Base-by-base conservation (phyloP, 768 basidiomycete species). In the Omphalotus guepiniiformis region DNA sequence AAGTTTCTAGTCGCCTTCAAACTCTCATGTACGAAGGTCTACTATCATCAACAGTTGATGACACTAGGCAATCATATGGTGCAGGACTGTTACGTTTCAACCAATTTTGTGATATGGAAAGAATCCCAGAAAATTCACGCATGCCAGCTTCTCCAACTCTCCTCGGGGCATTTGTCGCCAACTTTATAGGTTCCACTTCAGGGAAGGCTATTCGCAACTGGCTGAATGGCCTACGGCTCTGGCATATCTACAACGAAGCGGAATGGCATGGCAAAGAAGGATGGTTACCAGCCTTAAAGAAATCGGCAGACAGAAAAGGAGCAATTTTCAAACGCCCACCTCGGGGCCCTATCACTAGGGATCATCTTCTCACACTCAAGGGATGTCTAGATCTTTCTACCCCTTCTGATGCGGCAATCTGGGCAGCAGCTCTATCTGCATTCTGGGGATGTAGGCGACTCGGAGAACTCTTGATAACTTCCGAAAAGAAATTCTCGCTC, bases 181-280 rank as follows among this genome's bases (percentile, higher is more conserved):
- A 48, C 0, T 40, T 35, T 1, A 52, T 59, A 0, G 59, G 64
- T 0, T 18, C 41, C 0, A 32, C 45, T 1, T 53, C 60, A 0
- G 54, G 53, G 0, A 53, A 13, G 26, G 63, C 65, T 0, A 56
- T 71, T 22, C 53, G 55, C 1, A 55, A 53, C 1, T 74, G 71
- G 71, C 25, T 73, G 1, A 58, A 66, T 0, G 66, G 67, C 1
- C 22, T 74, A 0, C 51, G 62, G 0, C 54, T 54, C 2, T 76
- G 72, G 71, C 72, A 76, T 42, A 28, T 59, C 1, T 3, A 62
- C 12, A 56, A 70, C 28, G 42, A 57, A 5, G 70, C 71, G 2
- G 55, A 52, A 0, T 74, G 73, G 74, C n/a, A 52, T 25, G 66
- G 68, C 1, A 59, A 60, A 8, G 57, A 64, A 0, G 41, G 21